These are phyloP conservation scores for Aureobasidium sp. DNA, from an alignment of 2,329 filamentous ascomycete genomes.

Conservation along the genomic window DNA sequence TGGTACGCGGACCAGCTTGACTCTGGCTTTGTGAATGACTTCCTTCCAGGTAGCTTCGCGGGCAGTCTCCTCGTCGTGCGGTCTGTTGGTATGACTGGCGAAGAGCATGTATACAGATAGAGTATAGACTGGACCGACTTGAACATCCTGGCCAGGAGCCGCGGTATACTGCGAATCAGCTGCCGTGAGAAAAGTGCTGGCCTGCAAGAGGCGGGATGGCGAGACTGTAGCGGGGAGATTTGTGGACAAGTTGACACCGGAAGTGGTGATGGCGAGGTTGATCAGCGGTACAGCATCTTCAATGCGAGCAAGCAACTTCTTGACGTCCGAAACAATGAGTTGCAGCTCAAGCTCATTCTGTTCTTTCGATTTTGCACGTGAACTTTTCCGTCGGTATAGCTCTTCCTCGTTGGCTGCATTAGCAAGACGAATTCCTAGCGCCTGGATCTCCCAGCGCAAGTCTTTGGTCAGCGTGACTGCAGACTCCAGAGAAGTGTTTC, in stretches of 20 bases:
- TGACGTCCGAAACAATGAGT: constrained; percentile 67
- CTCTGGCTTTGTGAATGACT: constrained; percentile 83
- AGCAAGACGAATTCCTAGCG: constrained; percentile 67
- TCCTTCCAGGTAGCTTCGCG: constrained; percentile 84
- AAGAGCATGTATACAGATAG: constrained; percentile 96
- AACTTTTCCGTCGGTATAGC: constrained; percentile 37
- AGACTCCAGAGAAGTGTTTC: constrained; percentile 76
- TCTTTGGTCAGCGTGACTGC: constrained; percentile 76
- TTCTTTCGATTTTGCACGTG: constrained; percentile 44
- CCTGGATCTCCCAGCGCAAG: constrained; percentile 74
- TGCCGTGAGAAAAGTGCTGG: constrained; percentile 81
- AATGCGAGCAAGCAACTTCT: constrained; percentile 65
- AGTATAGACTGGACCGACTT: constrained; percentile 81
- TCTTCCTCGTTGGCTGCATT: constrained; percentile 61
- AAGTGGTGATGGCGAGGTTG: constrained; percentile 89
- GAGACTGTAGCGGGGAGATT: constrained; percentile 76
- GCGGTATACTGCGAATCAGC: constrained; percentile 77
- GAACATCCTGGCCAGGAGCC: constrained; percentile 56
- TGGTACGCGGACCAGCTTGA: constrained; percentile 70
- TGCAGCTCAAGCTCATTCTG: constrained; percentile 59
- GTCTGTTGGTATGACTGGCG: constrained; percentile 60
- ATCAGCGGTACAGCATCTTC: constrained; percentile 88
- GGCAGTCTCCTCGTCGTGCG: constrained; percentile 50
- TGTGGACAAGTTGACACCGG: constrained; percentile 78
- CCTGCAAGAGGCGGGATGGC: constrained; percentile 82